Evolutionary conservation across 2,329 filamentous ascomycete genomes (phyloP), one percentile per base, ranked within the genome.

Genomic region (Colletotrichum simmondsii): DNA sequence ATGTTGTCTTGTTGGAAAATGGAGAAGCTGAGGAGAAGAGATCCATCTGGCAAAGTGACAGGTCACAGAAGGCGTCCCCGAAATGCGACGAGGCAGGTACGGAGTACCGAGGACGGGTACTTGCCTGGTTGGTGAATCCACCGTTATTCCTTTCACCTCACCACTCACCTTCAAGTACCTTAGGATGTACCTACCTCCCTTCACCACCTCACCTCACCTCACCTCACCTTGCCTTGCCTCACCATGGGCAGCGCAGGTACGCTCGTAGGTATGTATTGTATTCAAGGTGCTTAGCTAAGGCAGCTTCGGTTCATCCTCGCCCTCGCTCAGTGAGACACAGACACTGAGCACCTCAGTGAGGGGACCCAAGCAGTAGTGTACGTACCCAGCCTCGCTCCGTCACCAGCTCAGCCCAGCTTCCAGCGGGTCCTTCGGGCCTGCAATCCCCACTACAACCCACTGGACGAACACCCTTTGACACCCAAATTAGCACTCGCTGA

Each of bases 11-110:
- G 69, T 28, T 61, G 64, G 62, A 37, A 22, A 28, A 49, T 42
- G 63, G 63, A 32, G 22, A 49, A 26, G 57, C 42, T n/a, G 42
- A 49, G 28, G 22, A 57, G 28, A 28, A 54, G 22, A 60, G 54
- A 54, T 60, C 32, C 66, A 70, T 65, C 62, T 35, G 59, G 61
- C 5, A 46, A 57, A 62, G n/a, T 49, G 64, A 61, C 24, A 49
- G 57, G 57, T 52, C 68, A 60, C 49, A 37, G 14, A 60, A 65
- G 60, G 60, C 32, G 66, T 65, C 56, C 60, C 60, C 66, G 66
- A 70, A 64, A 70, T 70, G 70, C n/a, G 66, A 70, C 42, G 60
- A 72, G 70, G 60, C 24, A 61, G 69, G 53, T 28, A 64, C 65
- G 59, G 65, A 59, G 65, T 35, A 64, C 65, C 68, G 59, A 54